Evolutionary conservation across 441 rosid genomes (phyloP).

Genomic region (Syzygium syzygioides): DNA sequence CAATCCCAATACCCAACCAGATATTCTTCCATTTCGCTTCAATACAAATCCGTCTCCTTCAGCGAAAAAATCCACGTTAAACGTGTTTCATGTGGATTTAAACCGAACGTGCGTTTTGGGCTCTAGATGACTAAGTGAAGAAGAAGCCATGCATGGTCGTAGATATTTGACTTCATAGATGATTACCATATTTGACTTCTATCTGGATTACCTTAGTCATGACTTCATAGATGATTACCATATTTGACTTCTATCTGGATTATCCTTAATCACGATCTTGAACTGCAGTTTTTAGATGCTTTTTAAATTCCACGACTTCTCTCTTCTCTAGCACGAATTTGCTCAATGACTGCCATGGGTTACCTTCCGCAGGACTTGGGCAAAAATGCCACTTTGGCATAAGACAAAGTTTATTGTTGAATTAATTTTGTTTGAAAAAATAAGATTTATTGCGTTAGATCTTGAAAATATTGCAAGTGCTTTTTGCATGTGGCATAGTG

Average conservation of each 20-base stretch:
- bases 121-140: background rate
- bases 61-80: background rate
- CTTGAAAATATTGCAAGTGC: background rate
- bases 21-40: conserved; percentile 9
- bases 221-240: background rate
- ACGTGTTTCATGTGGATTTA: background rate
- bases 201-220: too few species aligned
- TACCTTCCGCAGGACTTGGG: background rate
- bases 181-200: too few species aligned
- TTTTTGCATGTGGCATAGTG: too few species aligned
- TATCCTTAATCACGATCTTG: too few species aligned
- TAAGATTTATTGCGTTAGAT: conserved; percentile 13
- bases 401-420: conserved; percentile 59
- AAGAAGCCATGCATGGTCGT: background rate
- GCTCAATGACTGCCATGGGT: conserved; percentile 38
- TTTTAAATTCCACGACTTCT: background rate
- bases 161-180: background rate
- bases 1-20: conserved; percentile 6
- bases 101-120: background rate
- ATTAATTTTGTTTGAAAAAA: conserved; percentile 74
- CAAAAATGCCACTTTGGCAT: conserved; percentile 79
- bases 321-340: background rate
- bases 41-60: background rate
- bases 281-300: background rate
- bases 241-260: background rate